Evolutionary conservation across 805 yeast genomes (phyloP).

Genomic region (Candida peoriensis): DNA sequence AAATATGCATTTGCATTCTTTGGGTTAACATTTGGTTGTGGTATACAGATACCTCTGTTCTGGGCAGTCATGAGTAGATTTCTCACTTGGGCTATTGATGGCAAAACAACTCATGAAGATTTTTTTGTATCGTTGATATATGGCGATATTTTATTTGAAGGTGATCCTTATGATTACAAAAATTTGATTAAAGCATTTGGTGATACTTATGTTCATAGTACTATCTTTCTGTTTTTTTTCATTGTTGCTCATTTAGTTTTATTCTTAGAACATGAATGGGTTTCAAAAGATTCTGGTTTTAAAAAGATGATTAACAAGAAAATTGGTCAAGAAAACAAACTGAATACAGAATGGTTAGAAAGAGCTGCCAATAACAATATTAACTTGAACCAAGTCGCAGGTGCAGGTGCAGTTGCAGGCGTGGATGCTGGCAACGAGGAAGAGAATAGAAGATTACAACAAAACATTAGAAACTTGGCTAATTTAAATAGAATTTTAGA

Average conservation of each 20-base stretch:
- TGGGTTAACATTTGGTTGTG: conserved; percentile 32
- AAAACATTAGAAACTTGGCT: conserved; percentile 4
- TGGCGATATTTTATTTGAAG: conserved; percentile 14
- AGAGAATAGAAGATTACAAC: conserved; percentile 2
- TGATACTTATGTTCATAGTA: conserved; percentile 22
- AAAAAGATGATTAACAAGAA: conserved; percentile 48
- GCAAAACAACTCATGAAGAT: conserved; percentile 38
- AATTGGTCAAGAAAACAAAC: conserved; percentile 42
- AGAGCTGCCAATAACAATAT: background rate
- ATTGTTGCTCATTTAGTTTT: conserved; percentile 39
- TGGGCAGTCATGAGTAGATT: conserved; percentile 52
- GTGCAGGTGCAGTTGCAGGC: too few relatives aligned
- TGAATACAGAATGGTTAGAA: background rate
- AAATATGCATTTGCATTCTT: conserved; percentile 17
- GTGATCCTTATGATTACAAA: conserved; percentile 12
- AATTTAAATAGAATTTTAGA: conserved; percentile 5
- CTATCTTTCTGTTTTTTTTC: conserved; percentile 33
- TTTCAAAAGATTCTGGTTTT: conserved; percentile 66
- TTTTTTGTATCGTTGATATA: conserved; percentile 21
- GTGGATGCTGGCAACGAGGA: background rate
- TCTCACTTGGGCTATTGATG: conserved; percentile 53
- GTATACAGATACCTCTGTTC: conserved; percentile 52
- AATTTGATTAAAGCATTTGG: conserved; percentile 7
- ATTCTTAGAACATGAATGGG: conserved; percentile 64
- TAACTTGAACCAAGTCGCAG: too few relatives aligned